Base-by-base conservation (phyloP, 768 basidiomycete genomes). In the Albatrellus ellisii region DNA sequence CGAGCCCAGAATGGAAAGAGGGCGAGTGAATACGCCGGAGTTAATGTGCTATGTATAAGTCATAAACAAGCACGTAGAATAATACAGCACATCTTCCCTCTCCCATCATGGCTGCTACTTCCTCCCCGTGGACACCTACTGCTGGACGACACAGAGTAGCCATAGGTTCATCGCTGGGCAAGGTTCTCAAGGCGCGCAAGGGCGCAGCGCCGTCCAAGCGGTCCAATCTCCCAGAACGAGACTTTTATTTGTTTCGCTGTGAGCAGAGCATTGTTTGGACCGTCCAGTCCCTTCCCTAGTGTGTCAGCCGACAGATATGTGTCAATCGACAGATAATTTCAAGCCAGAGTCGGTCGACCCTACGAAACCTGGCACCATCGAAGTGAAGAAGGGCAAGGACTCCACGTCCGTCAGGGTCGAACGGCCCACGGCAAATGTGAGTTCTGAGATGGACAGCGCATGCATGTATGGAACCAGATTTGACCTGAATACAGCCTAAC, bases 171-270 rank as follows among this genome's bases (percentile, higher is more conserved):
- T 80, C 82, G 1, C 66, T 86, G 35, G 60, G 60, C n/a, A 68
- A 73, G 43, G 71, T 77, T 3, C 67, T 87, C 54, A 83, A 76
- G 55, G 74, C 78, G 8, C 75, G 82, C 52, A 77, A 75, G 52
- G 73, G 73, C 20, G 54, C 44, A 21, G 62, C 63, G 1, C 59
- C 68, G 5, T 64, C 51, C 60, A 65, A 51, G 59, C 69, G 56
- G 57, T 66, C 56, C 27, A 66, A 66, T 43, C 61, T 74, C 42
- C 75, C 77, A 21, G 74, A 76, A 54, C 67, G 72, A 41, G 78
- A 83, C 49, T 82, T 83, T 58, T 82, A 79, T 55, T 75, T 79
- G n/a, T 73, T 87, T 52, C 69, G 79, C 50, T 87, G 84, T 85
- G 48, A 48, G 78, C 42, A n/a, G n/a, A 11, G 29, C 15, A 39